A percentile compares a stretch with the other conserved stretches of the same genome.
These are phyloP conservation scores for Penicillium freii DNA, from an alignment of 2,329 filamentous ascomycete species.

Conservation along the genomic window DNA sequence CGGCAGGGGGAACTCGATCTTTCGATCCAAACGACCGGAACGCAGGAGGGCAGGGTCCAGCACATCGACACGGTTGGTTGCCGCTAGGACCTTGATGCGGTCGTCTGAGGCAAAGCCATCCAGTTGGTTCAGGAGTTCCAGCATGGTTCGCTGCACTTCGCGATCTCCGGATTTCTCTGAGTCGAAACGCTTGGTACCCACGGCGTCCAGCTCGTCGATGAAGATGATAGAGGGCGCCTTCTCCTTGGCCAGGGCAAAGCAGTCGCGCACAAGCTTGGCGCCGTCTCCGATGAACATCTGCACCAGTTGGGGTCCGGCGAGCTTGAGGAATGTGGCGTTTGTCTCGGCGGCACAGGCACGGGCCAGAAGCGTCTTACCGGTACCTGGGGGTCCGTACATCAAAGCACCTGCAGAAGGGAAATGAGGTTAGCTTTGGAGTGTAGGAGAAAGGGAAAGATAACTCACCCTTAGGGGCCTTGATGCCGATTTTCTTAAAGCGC, in stretches of 20 bases:
- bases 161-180: slow-evolving; percentile 96
- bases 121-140: slow-evolving; percentile 96
- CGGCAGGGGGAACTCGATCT: slow-evolving; percentile 96
- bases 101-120: slow-evolving; percentile 97
- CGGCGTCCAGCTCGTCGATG: slow-evolving; percentile 95
- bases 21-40: slow-evolving; percentile 88
- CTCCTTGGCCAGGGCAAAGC: slow-evolving; percentile 95
- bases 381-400: slow-evolving; percentile 76
- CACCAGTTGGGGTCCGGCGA: slow-evolving; percentile 93
- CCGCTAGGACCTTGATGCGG: slow-evolving; percentile 91
- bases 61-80: slow-evolving; percentile 92
- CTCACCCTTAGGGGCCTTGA: slow-evolving; percentile 97
- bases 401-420: slow-evolving; percentile 66
- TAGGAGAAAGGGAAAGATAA: slow-evolving; percentile 8
- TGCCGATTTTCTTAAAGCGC: slow-evolving; percentile 98
- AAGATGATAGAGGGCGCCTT: slow-evolving; percentile 99
- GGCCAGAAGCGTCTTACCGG: slow-evolving; percentile 62
- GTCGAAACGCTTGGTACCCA: slow-evolving; percentile 99
- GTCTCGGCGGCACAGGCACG: slow-evolving; percentile 97
- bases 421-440: slow-evolving; percentile 10
- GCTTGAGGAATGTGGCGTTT: slow-evolving; percentile 97
- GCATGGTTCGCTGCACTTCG: slow-evolving; percentile 97
- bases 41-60: slow-evolving; percentile 87
- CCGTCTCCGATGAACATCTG: slow-evolving; percentile 99
- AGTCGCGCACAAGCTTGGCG: slow-evolving; percentile 95